A percentile compares a stretch with the other conserved stretches of the same genome.
These are phyloP conservation scores for Rhizoclosmatium sp. DNA, from an alignment of 192 early-diverging fungal genomes.

Conservation along the genomic window DNA sequence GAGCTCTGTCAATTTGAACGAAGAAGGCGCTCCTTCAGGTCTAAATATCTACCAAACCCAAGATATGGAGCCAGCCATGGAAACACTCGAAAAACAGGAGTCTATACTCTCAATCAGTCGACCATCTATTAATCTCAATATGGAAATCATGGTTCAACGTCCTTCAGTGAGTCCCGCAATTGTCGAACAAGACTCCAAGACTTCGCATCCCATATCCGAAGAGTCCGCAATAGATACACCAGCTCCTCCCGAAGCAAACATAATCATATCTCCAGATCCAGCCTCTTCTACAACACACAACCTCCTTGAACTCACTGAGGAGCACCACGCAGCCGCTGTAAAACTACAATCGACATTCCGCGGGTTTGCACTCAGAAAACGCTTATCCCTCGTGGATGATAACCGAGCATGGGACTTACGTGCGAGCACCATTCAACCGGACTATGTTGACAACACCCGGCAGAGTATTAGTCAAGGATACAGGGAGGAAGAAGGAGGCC, in stretches of 20 bases:
- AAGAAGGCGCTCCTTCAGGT: not conserved
- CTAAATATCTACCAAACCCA: not conserved
- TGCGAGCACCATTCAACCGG: conserved; percentile 14
- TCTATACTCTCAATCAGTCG: not conserved
- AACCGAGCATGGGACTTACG: conserved; percentile 18
- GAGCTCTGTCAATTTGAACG: not conserved
- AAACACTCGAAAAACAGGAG: not conserved
- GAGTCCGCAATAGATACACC: not conserved
- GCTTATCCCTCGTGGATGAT: not conserved
- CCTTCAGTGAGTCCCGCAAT: not conserved
- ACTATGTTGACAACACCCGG: not conserved
- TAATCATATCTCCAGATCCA: not conserved
- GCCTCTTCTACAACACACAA: not conserved
- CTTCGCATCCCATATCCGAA: not conserved
- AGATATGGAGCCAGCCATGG: not conserved
- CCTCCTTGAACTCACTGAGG: not conserved
- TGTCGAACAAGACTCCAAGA: not conserved
- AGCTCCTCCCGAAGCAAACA: not conserved
- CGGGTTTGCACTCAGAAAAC: not conserved
- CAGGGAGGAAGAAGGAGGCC: too few species aligned
- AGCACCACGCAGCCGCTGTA: not conserved
- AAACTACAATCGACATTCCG: not conserved
- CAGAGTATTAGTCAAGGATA: not conserved
- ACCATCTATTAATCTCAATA: not conserved
- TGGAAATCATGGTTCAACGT: not conserved